Conservation (phyloP, 2,329 filamentous ascomycete genomes). For the Epichloe baconii region DNA sequence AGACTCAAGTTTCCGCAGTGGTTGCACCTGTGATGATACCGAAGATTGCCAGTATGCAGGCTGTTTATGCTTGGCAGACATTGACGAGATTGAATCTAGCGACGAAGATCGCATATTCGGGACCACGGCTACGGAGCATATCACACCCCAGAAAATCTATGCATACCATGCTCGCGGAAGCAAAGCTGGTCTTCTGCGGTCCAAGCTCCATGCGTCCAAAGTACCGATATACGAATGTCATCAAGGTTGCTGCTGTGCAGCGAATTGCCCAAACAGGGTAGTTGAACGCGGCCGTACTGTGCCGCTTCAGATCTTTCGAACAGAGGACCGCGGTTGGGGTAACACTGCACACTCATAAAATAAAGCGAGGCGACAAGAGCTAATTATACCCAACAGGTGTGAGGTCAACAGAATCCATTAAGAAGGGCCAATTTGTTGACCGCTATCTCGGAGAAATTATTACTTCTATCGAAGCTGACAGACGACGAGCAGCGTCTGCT, state of each 20-base stretch:
- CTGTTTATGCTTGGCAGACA: constrained; percentile 58
- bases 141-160: constrained; percentile 30
- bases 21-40: constrained; percentile 52
- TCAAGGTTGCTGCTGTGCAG: constrained; percentile 50
- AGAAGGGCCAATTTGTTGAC: constrained; percentile 66
- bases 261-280: constrained; percentile 57
- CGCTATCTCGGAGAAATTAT: constrained; percentile 64
- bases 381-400: constrained; percentile 35
- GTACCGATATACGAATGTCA: constrained; percentile 73
- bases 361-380: neutral
- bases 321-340: constrained; percentile 63
- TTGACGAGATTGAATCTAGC: constrained; percentile 21
- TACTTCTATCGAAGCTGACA: constrained; percentile 48
- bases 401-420: constrained; percentile 48
- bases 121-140: constrained; percentile 10
- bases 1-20: constrained; percentile 49
- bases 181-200: constrained; percentile 38
- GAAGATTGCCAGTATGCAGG: constrained; percentile 52
- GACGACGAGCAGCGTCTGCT: constrained; percentile 43
- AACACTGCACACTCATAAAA: constrained; percentile 14
- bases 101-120: constrained; percentile 11
- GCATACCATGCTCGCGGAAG: constrained; percentile 49
- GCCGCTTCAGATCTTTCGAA: constrained; percentile 65
- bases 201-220: constrained; percentile 37
- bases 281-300: constrained; percentile 62